Evolutionary conservation across 2,329 filamentous ascomycete species (phyloP), one percentile per base, ranked within the genome.

Genomic region (Alternaria sp.): DNA sequence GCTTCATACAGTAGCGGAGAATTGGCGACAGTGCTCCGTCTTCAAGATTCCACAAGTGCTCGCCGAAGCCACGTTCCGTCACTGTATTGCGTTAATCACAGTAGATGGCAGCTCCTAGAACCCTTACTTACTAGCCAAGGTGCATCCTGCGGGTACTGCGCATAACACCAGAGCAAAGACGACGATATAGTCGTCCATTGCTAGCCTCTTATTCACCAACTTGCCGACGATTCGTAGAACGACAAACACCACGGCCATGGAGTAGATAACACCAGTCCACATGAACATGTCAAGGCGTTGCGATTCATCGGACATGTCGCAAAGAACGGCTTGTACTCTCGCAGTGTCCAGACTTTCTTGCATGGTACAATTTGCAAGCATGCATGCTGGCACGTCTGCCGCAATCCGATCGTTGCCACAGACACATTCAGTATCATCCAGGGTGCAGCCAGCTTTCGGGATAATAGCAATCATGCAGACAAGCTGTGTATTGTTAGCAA

Each of bases 361-460:
- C 70, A 73, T 73, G 0, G 71, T 73, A 51, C 71, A 74, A 26
- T 73, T 74, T 18, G 57, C 55, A 12, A 73, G 61, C 65, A 73
- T 63, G 11, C 72, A 74, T 33, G 55, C 61, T 21, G 63, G 45
- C 9, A 64, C 11, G 2, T 23, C 46, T 15, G 59, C 45, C 21
- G 55, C 46, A 15, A 74, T 54, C 5, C 61, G 30, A 4, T 49
- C 26, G 20, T 64, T 63, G 10, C 55, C 23, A 49, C 72, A 74
- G 30, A 69, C 65, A 41, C 72, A 74, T 4, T 46, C 26, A n/a
- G 44, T 56, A 54, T 74, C 68, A 18, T 28, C 47, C n/a, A 72
- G 25, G n/a, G 54, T 20, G 45, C 71, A 74, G 10, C 62, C 64
- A 30, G 46, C 68, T 8, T 44, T 18, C 2, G 72, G 68, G 5